Percentiles rank a stretch among this genome's conserved stretches.
phyloP scores from a whole-genome alignment of 2,329 filamentous ascomycete species.

The Neobulgaria alba region DNA sequence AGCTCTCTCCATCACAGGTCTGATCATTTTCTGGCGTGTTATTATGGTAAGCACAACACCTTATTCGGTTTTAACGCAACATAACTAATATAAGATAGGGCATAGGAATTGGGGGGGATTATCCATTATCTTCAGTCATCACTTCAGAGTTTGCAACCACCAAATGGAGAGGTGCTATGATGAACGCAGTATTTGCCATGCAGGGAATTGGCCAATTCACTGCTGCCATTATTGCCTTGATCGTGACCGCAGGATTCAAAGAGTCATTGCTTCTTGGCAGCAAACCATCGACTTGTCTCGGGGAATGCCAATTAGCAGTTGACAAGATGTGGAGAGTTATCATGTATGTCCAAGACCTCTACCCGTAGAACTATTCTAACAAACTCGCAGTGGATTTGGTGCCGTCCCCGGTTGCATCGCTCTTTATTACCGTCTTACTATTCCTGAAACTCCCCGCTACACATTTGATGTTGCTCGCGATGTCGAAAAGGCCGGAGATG shows the following conservation, averaged over 20 bases:
- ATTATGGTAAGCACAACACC: slow-evolving; percentile 48
- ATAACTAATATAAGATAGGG: slow-evolving; percentile 31
- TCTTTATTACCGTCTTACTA: slow-evolving; percentile 75
- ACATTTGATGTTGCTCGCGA: slow-evolving; percentile 76
- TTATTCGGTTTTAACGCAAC: not conserved
- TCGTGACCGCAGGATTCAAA: slow-evolving; percentile 65
- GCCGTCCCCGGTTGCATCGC: slow-evolving; percentile 73
- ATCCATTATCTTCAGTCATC: slow-evolving; percentile 74
- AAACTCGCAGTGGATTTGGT: slow-evolving; percentile 51
- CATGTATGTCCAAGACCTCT: slow-evolving; percentile 42
- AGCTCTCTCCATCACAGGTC: slow-evolving; percentile 52
- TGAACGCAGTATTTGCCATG: slow-evolving; percentile 81
- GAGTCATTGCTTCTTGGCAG: slow-evolving; percentile 46
- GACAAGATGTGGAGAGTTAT: slow-evolving; percentile 84
- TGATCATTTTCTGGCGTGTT: slow-evolving; percentile 75
- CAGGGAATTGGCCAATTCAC: slow-evolving; percentile 74
- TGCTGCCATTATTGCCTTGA: slow-evolving; percentile 67
- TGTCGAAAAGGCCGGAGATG: slow-evolving; percentile 62
- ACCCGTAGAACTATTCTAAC: not conserved
- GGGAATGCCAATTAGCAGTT: slow-evolving; percentile 57
- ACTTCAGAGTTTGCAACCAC: slow-evolving; percentile 83
- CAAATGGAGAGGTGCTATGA: slow-evolving; percentile 80
- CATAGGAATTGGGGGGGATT: slow-evolving; percentile 67
- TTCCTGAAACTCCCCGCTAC: slow-evolving; percentile 81
- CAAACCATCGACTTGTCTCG: slow-evolving; percentile 48